Base-by-base conservation (phyloP, 257 asterid species). In the Avicennia marina region DNA sequence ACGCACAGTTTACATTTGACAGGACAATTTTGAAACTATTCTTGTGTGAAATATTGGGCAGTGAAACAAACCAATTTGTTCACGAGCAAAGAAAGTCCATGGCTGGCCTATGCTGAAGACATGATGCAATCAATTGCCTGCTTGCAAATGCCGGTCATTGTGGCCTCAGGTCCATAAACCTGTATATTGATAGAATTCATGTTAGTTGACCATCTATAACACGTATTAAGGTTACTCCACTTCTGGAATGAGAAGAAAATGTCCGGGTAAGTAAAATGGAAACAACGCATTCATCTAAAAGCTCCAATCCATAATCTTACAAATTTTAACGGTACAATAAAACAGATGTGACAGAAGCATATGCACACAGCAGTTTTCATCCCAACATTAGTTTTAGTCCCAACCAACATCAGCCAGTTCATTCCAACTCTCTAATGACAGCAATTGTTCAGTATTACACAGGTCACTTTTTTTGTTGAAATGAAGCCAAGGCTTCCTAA, bases 111-210 rank as follows among this genome's bases (percentile, higher is more conserved):
- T 1, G 80, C 84, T 72, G 69, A 63, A 44, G 91, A 77, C 88
- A 80, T 72, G 48, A 85, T 75, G 67, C 91, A 83, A 45, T 86
- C 94, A 63, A 86, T 86, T 10, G 94, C 95, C 70, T 79, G 72
- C 80, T 87, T 84, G 66, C 94, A 84, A 52, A 87, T 87, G 50
- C 95, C 95, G 22, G 94, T 87, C 94, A 87, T 87, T 49, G 95
- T 87, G 41, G 95, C 95, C 84, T 81, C 95, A 9, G 90, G 95
- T 45, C 95, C 95, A 19, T 87, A 84, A 55, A 87, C 89, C 95
- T 87, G 68, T 69, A 63, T 32, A 62, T 8, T 43, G 10, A 41
- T 17, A n/a, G n/a, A n/a, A 33, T 53, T 17, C 20, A 11, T 10
- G 34, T 60, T 25, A 65, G 54, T n/a, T 42, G 26, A 29, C 11